These are phyloP conservation scores for Quercus ilex DNA, from an alignment of 306 rosid species.

Conservation along the genomic window DNA sequence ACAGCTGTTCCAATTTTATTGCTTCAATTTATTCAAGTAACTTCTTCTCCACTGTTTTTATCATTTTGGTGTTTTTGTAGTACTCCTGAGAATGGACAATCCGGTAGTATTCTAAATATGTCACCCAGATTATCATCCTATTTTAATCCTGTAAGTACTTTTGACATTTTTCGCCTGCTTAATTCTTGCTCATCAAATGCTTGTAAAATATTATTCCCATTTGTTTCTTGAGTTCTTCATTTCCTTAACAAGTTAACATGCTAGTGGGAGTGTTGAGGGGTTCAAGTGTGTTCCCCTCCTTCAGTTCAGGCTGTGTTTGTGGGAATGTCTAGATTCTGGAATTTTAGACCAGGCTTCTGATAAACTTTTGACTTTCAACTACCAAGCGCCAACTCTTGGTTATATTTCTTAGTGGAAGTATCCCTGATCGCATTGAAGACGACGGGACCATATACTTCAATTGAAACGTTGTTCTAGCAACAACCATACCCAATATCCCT, in stretches of 20 bases:
- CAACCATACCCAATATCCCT: not conserved
- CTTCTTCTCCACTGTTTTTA: not conserved
- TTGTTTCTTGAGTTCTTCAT: not conserved
- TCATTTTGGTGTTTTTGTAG: not conserved
- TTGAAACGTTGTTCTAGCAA: not conserved
- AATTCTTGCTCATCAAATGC: not conserved
- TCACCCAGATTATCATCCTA: slow-evolving; percentile 18
- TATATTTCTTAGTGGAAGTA: slow-evolving; percentile 5
- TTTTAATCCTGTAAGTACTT: slow-evolving; percentile 13
- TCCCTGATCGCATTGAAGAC: not conserved
- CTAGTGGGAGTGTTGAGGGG: not conserved
- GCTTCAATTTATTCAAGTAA: not conserved
- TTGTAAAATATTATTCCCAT: not conserved
- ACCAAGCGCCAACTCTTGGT: not conserved
- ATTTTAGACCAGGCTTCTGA: slow-evolving; percentile 3
- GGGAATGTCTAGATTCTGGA: not conserved
- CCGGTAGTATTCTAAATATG: slow-evolving; percentile 4
- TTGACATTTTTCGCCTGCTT: not conserved
- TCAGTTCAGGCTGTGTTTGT: not conserved
- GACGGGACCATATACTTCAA: not conserved
- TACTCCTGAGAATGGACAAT: not conserved
- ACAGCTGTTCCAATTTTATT: not conserved
- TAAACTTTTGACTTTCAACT: not conserved
- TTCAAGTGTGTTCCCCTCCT: not conserved
- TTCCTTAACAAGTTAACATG: not conserved